Evolutionary conservation across 1,284 basidiomycete genomes (phyloP), one percentile per base, ranked within the genome.

Genomic region (Tetrapyrgos nigripes): DNA sequence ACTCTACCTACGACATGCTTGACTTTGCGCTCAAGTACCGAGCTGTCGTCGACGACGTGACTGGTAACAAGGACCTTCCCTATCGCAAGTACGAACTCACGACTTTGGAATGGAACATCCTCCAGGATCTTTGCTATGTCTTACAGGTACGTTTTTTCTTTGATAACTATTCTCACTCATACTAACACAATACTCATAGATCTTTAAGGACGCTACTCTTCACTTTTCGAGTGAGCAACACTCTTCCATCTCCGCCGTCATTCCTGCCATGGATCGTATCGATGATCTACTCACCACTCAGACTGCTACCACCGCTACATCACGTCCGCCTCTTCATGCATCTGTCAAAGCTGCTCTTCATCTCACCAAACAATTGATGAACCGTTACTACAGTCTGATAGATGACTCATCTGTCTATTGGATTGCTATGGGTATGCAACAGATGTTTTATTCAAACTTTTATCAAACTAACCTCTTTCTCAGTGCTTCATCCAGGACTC

Each of bases 201-300:
- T 57, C 48, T 46, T n/a, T 28, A 27, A 37, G 68, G 64, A 54
- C 31, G 31, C 31, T 8, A 33, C 31, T 8, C 14, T 33, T 8
- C 14, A 33, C 14, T 66, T 9, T 69, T 75, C 61, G 72, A 73
- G 40, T 62, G 75, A 31, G 68, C 69, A 31, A 74, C 68, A 21
- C 60, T 69, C 0, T 75, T 66, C 58, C 17, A 23, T 53, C 76
- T 76, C 61, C 77, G 68, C 1, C 51, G 61, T 17, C 9, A 74
- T 77, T 40, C 74, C 74, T 1, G 67, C 69, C 1, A 77, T 77
- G 72, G 76, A 76, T 51, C 50, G 61, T 26, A 64, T 76, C 19
- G 66, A 76, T 49, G 28, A 64, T n/a, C 9, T 57, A 1, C 61
- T 76, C 21, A 33, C 31, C 9, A 33, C 31, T 33, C 9, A 8